phyloP scores from a whole-genome alignment of 2,329 filamentous ascomycete genomes.

The Anisogramma anomala region DNA sequence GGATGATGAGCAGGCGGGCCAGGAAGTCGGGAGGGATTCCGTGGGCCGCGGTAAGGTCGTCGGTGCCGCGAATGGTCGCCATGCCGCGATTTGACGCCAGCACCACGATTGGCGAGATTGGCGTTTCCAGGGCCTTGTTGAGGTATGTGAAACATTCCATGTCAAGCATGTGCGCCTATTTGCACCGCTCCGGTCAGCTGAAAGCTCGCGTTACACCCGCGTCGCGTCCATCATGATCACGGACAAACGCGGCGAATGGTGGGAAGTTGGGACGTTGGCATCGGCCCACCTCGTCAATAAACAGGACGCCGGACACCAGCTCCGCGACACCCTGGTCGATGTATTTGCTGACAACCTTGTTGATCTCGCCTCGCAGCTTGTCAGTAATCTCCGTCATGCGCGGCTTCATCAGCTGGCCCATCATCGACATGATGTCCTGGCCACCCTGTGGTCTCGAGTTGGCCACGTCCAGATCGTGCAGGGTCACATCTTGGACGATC shows the following conservation, averaged over 20 bases:
- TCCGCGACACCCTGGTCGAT: slow-evolving; percentile 97
- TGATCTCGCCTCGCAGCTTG: slow-evolving; percentile 90
- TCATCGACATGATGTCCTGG: slow-evolving; percentile 99
- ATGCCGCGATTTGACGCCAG: slow-evolving; percentile 93
- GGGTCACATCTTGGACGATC: slow-evolving; percentile 94
- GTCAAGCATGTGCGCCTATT: slow-evolving; percentile 95
- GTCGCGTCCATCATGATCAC: not conserved
- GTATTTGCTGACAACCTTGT: slow-evolving; percentile 98
- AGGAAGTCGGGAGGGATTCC: slow-evolving; percentile 91
- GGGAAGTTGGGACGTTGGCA: slow-evolving; percentile 3
- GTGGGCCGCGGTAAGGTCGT: slow-evolving; percentile 74
- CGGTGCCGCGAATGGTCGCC: slow-evolving; percentile 81
- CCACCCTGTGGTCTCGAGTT: slow-evolving; percentile 92
- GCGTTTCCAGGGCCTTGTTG: slow-evolving; percentile 91
- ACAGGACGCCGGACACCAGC: slow-evolving; percentile 92
- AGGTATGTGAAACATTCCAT: slow-evolving; percentile 99
- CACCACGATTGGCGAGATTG: slow-evolving; percentile 92
- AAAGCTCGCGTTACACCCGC: slow-evolving; percentile 8
- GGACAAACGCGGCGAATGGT: not conserved
- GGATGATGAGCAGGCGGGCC: slow-evolving; percentile 87
- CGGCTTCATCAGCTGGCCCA: slow-evolving; percentile 99
- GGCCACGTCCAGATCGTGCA: slow-evolving; percentile 92
- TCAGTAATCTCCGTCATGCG: slow-evolving; percentile 99
- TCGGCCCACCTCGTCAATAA: slow-evolving; percentile 81
- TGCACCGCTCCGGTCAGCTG: slow-evolving; percentile 9